phyloP scores from a whole-genome alignment of 371 early-diverging fungal species.

The Cokeromyces recurvatus region DNA sequence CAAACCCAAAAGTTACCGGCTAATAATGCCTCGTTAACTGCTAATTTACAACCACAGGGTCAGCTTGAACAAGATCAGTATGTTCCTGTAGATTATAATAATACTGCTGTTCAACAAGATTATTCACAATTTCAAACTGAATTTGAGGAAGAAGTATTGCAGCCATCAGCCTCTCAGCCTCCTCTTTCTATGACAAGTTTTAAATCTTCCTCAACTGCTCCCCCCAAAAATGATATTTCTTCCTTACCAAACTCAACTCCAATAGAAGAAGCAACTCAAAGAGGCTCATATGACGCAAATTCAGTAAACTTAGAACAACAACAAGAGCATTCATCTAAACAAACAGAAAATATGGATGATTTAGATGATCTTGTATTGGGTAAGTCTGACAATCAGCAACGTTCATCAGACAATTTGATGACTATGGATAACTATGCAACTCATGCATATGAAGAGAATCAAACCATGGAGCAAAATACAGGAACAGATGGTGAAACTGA shows the following conservation, averaged over 20 bases:
- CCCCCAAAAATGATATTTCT: not conserved
- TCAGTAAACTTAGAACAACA: not conserved
- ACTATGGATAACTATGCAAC: too few relatives aligned
- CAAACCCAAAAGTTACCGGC: slow-evolving; percentile 1
- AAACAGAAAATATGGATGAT: slow-evolving; percentile 11
- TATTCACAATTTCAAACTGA: not conserved
- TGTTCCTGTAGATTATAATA: not conserved
- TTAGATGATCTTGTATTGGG: slow-evolving; percentile 19
- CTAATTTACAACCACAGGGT: not conserved
- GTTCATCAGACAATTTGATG: too few relatives aligned
- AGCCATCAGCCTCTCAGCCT: not conserved
- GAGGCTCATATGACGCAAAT: not conserved
- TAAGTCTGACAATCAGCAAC: not conserved
- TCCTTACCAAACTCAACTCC: slow-evolving; percentile 1
- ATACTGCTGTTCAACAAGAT: not conserved
- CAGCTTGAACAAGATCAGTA: not conserved
- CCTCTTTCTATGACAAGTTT: not conserved
- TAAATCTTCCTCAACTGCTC: not conserved
- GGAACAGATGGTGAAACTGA: not conserved
- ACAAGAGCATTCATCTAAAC: too few relatives aligned
- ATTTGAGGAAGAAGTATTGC: slow-evolving; percentile 4
- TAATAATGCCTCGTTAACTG: too few relatives aligned
- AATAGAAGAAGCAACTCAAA: not conserved
- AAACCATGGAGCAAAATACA: not conserved
- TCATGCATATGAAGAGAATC: not conserved